These are phyloP conservation scores for Pseudocercospora ulei DNA, from an alignment of 2,329 filamentous ascomycete species.

Conservation along the genomic window DNA sequence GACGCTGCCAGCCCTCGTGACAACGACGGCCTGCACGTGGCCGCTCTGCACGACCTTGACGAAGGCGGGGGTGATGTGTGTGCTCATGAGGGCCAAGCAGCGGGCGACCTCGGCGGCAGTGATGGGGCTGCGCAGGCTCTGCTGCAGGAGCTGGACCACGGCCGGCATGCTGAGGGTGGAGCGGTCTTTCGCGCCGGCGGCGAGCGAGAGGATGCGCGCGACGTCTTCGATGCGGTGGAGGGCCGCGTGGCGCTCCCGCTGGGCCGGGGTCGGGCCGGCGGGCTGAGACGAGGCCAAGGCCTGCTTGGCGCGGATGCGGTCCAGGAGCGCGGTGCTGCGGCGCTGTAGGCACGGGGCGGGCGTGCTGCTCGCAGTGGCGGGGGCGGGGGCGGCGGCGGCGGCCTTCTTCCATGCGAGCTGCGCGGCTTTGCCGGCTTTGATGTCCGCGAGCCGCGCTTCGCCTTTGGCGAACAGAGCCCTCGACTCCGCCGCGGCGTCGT, in stretches of 20 bases:
- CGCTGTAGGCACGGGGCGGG: conserved; percentile 34
- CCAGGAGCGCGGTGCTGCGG: conserved; percentile 42
- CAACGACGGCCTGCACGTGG: conserved; percentile 38
- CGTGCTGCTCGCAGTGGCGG: conserved; percentile 27
- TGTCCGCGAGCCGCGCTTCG: conserved; percentile 57
- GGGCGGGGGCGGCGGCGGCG: conserved; percentile 2
- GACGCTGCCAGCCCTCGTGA: conserved; percentile 31
- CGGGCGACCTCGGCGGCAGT: conserved; percentile 39
- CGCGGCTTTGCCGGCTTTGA: conserved; percentile 48
- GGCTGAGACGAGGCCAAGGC: conserved; percentile 26
- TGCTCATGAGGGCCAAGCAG: conserved; percentile 39
- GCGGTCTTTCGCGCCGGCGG: conserved; percentile 35
- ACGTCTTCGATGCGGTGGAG: conserved; percentile 43
- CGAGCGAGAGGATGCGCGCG: conserved; percentile 37
- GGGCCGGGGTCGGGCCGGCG: conserved; percentile 35
- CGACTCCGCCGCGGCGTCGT: conserved; percentile 44
- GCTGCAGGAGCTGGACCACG: conserved; percentile 39
- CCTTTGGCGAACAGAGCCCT: conserved; percentile 55
- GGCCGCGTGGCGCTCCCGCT: conserved; percentile 41
- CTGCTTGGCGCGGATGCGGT: conserved; percentile 46
- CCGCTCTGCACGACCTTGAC: conserved; percentile 36
- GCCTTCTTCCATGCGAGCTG: conserved; percentile 19
- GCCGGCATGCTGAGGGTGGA: conserved; percentile 40
- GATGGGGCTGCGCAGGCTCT: conserved; percentile 41
- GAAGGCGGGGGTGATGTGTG: conserved; percentile 40